Evolutionary conservation across 345 rosid genomes (phyloP).

Genomic region (Stellera chamaejasme): DNA sequence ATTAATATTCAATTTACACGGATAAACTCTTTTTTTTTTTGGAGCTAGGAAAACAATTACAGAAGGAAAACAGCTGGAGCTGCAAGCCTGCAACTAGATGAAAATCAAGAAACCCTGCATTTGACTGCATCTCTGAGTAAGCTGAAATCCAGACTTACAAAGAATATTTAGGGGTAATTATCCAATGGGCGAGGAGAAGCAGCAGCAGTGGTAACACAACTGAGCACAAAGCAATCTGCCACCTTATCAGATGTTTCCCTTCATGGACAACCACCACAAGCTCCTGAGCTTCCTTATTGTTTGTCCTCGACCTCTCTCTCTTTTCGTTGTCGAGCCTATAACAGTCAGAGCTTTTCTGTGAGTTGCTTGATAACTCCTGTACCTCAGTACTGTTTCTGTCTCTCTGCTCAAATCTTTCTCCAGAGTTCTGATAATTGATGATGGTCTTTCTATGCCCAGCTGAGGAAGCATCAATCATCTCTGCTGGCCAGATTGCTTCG

Average conservation of each 20-base stretch:
- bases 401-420: constrained; percentile 10
- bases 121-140: too few species aligned
- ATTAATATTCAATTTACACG: too few species aligned
- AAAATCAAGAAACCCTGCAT: too few species aligned
- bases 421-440: constrained; percentile 7
- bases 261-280: neutral
- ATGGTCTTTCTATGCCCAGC: constrained; percentile 12
- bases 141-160: constrained; percentile 15
- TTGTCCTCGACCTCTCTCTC: neutral
- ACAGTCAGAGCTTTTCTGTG: neutral
- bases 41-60: too few species aligned
- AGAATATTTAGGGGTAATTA: constrained; percentile 18
- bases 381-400: neutral
- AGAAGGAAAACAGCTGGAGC: too few species aligned
- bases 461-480: constrained; percentile 18
- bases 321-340: neutral
- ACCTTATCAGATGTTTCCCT: constrained; percentile 3
- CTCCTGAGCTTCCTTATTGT: constrained; percentile 10
- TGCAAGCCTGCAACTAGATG: too few species aligned
- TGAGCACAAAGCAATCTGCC: constrained; percentile 12
- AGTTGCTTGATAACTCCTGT: neutral
- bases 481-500: constrained; percentile 35
- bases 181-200: constrained; percentile 2
- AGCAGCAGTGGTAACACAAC: constrained; percentile 17
- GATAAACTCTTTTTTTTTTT: too few species aligned